phyloP scores from a whole-genome alignment of 139 green algal species.

The Chlorella sp. region DNA sequence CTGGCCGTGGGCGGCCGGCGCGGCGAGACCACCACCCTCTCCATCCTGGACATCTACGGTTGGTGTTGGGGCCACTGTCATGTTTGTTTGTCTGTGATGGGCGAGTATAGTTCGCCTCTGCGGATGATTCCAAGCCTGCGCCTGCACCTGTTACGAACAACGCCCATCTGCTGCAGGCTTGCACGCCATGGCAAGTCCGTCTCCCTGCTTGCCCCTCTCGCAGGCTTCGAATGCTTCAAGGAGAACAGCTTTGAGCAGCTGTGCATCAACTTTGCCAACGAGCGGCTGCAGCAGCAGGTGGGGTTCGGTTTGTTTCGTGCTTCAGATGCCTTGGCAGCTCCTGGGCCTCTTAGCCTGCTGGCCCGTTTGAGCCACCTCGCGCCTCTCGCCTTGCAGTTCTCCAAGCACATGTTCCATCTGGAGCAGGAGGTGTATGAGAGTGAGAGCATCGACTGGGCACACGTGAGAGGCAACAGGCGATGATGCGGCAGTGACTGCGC shows the following conservation, averaged over 20 bases:
- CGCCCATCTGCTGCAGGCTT: too few species aligned
- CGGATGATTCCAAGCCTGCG: too few species aligned
- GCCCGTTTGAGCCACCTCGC: not conserved
- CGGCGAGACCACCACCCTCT: constrained; percentile 42
- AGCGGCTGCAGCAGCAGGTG: constrained; percentile 96
- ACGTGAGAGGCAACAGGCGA: constrained; percentile 52
- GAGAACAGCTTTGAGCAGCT: constrained; percentile 94
- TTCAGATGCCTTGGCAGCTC: too few species aligned
- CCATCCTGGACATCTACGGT: constrained; percentile 93
- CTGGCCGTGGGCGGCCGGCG: constrained; percentile 49
- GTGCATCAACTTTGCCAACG: constrained; percentile 98
- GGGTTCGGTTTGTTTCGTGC: too few species aligned
- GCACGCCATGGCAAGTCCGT: too few species aligned
- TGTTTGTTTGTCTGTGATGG: too few species aligned
- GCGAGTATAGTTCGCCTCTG: too few species aligned
- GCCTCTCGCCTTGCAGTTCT: constrained; percentile 65
- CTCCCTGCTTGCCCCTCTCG: not conserved
- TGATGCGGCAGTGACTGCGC: too few species aligned
- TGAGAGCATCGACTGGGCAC: constrained; percentile 94
- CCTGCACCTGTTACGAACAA: too few species aligned
- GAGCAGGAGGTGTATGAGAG: constrained; percentile 93
- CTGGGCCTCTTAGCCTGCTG: too few species aligned
- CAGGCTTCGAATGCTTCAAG: constrained; percentile 87
- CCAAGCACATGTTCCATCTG: constrained; percentile 84
- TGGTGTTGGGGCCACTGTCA: too few species aligned